A percentile compares a stretch with the other conserved stretches of the same genome.
phyloP scores from a whole-genome alignment of 2,329 filamentous ascomycete genomes.

The Fusarium lyarnte region DNA sequence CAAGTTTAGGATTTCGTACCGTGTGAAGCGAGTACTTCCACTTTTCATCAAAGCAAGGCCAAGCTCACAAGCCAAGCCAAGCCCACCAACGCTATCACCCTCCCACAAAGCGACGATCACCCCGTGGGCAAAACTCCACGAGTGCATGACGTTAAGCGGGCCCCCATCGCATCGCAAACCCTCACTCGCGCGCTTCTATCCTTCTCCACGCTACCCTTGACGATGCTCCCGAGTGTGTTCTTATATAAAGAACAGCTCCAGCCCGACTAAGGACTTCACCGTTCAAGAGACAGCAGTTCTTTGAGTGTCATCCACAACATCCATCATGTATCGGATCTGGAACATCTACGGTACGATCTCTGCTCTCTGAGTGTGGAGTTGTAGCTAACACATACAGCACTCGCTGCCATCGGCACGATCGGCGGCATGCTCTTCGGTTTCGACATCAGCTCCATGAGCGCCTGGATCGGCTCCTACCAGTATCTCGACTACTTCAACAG shows the following conservation, averaged over 20 bases:
- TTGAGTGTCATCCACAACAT: background rate
- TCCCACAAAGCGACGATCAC: constrained; percentile 29
- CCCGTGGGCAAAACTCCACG: constrained; percentile 16
- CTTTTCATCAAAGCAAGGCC: background rate
- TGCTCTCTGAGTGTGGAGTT: accelerated
- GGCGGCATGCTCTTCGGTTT: constrained; percentile 62
- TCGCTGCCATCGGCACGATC: constrained; percentile 53
- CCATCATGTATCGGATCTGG: constrained; percentile 49
- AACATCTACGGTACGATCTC: constrained; percentile 49
- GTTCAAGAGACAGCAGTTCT: constrained; percentile 1
- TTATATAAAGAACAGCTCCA: constrained; percentile 30
- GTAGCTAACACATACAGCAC: constrained; percentile 39
- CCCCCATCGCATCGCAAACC: constrained; percentile 28
- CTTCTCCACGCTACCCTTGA: constrained; percentile 33
- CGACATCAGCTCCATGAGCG: constrained; percentile 67
- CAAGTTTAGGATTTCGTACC: background rate
- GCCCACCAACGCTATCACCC: background rate
- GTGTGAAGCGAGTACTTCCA: background rate
- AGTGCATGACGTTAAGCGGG: constrained; percentile 36
- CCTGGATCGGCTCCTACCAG: constrained; percentile 61
- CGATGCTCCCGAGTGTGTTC: background rate
- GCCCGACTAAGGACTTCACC: background rate
- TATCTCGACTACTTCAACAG: constrained; percentile 64
- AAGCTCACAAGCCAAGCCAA: background rate
- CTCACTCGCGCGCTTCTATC: constrained; percentile 44